Evolutionary conservation across 2,329 filamentous ascomycete genomes (phyloP), one percentile per base, ranked within the genome.

Genomic region (Fusarium sambucinum): DNA sequence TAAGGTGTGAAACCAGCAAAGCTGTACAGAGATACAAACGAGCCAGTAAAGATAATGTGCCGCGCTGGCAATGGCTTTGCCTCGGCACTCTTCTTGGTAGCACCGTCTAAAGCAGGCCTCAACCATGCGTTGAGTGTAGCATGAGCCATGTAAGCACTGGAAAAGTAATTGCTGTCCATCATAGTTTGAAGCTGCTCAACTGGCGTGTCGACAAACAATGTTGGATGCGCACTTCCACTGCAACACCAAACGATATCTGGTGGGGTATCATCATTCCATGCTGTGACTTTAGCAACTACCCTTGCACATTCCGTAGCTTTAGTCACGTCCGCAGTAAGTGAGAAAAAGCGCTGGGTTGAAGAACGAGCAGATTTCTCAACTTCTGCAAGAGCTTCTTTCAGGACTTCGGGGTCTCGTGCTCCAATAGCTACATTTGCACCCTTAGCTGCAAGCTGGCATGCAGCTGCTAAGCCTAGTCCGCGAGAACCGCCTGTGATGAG

Each of bases 141-240:
- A 41, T 69, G 66, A 1, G 66, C 66, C 66, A 69, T 59, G 16
- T 69, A 69, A 4, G 66, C 66, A 30, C 66, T 69, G 3, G 66
- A 69, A 17, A 69, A 69, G 7, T 69, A 69, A 19, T 69, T 69
- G 5, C 66, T 69, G n/a, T 69, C 66, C 66, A 69, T 69, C 66
- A 69, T 69, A 5, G 55, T 63, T 37, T 69, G 66, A 9, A 69
- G 53, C 25, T 69, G 61, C 11, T 67, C 66, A 16, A 69, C 10
- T 0, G 66, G 66, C 2, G 66, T 69, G 25, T 69, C 66, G 9
- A 69, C 53, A 48, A 69, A 69, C 19, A 69, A 30, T 2, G 61
- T 69, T 12, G 66, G 66, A 27, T 69, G 66, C 1, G 66, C 66
- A 8, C 66, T 69, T 17, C 66, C 66, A 30, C 66, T 69, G 4